phyloP scores from a whole-genome alignment of 352 stramenopile species.

The Globisporangium nodosum region DNA sequence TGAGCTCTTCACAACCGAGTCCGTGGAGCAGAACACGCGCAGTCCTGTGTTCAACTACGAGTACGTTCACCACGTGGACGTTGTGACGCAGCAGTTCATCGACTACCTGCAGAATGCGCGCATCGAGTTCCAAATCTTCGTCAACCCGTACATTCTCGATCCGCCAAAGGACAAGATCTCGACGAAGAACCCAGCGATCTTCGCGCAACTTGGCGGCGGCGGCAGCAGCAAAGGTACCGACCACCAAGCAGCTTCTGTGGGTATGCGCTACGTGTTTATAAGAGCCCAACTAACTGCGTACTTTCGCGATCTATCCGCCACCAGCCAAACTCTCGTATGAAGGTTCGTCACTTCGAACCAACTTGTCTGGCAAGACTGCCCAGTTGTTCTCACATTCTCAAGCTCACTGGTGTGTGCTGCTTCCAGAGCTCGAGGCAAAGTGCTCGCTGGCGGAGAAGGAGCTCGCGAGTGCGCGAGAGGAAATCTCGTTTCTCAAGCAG shows the following conservation, averaged over 20 bases:
- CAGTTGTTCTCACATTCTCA: no score
- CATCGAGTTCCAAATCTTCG: constrained; percentile 85
- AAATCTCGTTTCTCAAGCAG: constrained; percentile 44
- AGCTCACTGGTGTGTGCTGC: background rate
- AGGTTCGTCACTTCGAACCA: background rate
- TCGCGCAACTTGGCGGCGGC: constrained; percentile 42
- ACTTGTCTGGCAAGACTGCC: no score
- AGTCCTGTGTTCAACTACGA: constrained; percentile 90
- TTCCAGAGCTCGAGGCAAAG: constrained; percentile 50
- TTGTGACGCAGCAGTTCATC: constrained; percentile 86
- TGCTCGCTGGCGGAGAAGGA: constrained; percentile 36
- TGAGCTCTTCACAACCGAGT: constrained; percentile 90
- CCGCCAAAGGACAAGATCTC: constrained; percentile 80
- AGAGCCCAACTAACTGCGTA: background rate
- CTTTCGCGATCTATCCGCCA: background rate
- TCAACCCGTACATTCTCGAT: constrained; percentile 87
- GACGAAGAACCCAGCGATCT: constrained; percentile 65
- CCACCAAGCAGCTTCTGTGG: background rate
- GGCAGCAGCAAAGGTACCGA: constrained; percentile 30
- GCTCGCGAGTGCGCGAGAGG: constrained; percentile 30
- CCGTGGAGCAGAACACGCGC: constrained; percentile 83
- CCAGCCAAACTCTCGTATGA: constrained; percentile 41
- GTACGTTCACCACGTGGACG: constrained; percentile 81
- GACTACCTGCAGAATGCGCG: constrained; percentile 76
- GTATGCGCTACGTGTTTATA: background rate